Percentiles rank a stretch among this genome's conserved stretches.
Evolutionary conservation across 768 basidiomycete genomes (phyloP).

Genomic region (Naganishia onofrii): DNA sequence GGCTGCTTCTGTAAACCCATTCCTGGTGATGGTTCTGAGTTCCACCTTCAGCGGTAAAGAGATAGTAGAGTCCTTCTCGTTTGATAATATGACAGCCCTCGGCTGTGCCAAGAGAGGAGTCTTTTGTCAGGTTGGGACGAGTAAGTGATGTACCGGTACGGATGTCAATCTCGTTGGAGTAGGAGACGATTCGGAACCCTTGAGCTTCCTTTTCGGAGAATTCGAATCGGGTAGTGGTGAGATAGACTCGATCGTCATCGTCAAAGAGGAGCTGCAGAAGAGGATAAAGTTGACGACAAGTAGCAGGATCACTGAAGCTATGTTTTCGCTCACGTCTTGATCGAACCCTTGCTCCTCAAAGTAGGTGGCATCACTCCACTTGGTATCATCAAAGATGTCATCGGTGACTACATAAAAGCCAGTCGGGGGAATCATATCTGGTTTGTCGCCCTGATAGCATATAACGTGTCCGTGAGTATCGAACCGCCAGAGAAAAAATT

Average conservation of each 20-base stretch:
- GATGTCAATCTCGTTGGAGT: slow-evolving; percentile 32
- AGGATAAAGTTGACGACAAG: not conserved
- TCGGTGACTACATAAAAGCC: slow-evolving; percentile 38
- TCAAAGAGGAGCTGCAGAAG: slow-evolving; percentile 36
- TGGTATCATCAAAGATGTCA: slow-evolving; percentile 37
- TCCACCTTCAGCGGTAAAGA: slow-evolving; percentile 50
- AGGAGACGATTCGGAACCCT: slow-evolving; percentile 12
- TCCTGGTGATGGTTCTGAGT: slow-evolving; percentile 38
- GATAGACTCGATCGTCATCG: slow-evolving; percentile 34
- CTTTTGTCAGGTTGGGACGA: slow-evolving; percentile 26
- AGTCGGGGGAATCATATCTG: slow-evolving; percentile 15
- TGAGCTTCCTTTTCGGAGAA: not conserved
- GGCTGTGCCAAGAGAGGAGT: slow-evolving; percentile 33
- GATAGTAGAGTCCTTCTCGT: slow-evolving; percentile 48
- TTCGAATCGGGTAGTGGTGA: slow-evolving; percentile 28
- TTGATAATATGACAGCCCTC: slow-evolving; percentile 47
- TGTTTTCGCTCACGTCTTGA: slow-evolving; percentile 35
- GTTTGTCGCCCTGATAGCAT: slow-evolving; percentile 4
- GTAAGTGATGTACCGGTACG: slow-evolving; percentile 27
- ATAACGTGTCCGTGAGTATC: not conserved
- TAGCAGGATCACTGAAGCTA: not conserved
- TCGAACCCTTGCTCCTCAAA: slow-evolving; percentile 38
- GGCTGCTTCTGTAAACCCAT: slow-evolving; percentile 49
- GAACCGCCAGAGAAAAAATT: not conserved
- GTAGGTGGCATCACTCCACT: slow-evolving; percentile 36